These are phyloP conservation scores for Coelastrella sp. DNA, from an alignment of 139 green algal species.

Conservation along the genomic window DNA sequence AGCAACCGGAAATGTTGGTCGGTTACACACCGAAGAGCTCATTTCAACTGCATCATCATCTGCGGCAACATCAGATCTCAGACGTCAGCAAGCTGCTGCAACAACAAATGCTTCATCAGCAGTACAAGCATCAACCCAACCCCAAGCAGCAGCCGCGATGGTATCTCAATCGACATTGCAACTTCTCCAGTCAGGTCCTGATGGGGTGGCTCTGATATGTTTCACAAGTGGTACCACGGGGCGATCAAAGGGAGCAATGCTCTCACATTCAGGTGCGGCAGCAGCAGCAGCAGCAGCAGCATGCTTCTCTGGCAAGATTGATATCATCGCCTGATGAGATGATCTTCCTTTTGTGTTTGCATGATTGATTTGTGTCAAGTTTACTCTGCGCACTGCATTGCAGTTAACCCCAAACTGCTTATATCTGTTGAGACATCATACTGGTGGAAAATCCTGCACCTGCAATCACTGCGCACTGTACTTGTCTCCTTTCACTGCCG, in stretches of 20 bases:
- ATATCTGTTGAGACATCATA: neutral
- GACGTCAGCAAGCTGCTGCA: neutral
- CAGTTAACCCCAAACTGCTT: too few species aligned
- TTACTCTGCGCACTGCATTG: too few species aligned
- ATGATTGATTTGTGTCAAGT: too few species aligned
- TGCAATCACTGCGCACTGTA: constrained; percentile 63
- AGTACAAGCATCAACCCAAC: constrained; percentile 9
- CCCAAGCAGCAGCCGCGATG: constrained; percentile 14
- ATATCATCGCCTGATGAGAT: too few species aligned
- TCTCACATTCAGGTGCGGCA: constrained; percentile 71
- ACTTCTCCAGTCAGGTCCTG: constrained; percentile 39
- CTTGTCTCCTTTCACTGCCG: neutral
- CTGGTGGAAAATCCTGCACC: constrained; percentile 79
- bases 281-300: constrained; percentile 45
- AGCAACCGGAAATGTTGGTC: neutral
- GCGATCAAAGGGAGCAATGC: constrained; percentile 70
- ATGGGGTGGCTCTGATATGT: constrained; percentile 53
- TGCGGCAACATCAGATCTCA: neutral
- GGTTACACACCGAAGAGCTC: neutral
- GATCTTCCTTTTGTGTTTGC: too few species aligned
- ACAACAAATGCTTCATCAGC: constrained; percentile 2
- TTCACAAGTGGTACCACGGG: constrained; percentile 82
- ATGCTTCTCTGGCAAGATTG: too few species aligned
- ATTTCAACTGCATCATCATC: neutral
- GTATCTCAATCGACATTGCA: constrained; percentile 40